Base-by-base conservation (phyloP, 2,329 filamentous ascomycete species). In the Microdochium paspali region DNA sequence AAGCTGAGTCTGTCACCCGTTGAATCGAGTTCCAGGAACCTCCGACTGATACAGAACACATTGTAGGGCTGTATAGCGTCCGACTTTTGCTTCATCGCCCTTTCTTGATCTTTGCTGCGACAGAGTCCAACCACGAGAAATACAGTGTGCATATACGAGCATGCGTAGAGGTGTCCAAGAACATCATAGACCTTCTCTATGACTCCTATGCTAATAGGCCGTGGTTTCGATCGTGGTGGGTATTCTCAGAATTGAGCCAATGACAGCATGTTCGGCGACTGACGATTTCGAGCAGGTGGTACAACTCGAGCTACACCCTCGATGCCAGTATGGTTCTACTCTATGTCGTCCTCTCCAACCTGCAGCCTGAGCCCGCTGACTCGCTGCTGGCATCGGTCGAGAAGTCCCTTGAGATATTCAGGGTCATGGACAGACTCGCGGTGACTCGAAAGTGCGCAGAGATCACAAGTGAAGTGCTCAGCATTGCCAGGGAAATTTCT, bases 321-420 rank as follows among this genome's bases (percentile, higher is more conserved):
- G 46, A 47, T 25, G 32, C 46, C n/a, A 47, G 32, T 13, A 47
- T 47, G 46, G 46, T 47, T 21, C 46, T 47, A 10, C 46, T 47
- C 35, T 47, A 47, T 21, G 46, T 47, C 21, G 35, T 44, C 3
- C 39, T 47, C 23, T 42, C 46, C 12, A 44, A 47, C 25, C 25
- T 47, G 24, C 40, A 42, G n/a, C 46, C 46, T 6, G 25, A 43
- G 6, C 39, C 46, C 13, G 25, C 39, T 4, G 35, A 47, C 10
- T 30, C n/a, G 25, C 23, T 47, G 21, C 30, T 47, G 13, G 32
- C 24, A 10, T 21, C 24, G n/a, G 26, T 43, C 10, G 46, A 44
- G n/a, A 47, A 47, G 39, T 43, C 31, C 21, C 21, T 47, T 6
- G 46, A 47, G 35, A 47, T 47, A 5, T 47, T 47, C 35, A 26